Percentiles rank a stretch among this genome's conserved stretches.
These are phyloP conservation scores for Stachybotrys chartarum DNA, from an alignment of 2,329 filamentous ascomycete genomes.

Conservation along the genomic window DNA sequence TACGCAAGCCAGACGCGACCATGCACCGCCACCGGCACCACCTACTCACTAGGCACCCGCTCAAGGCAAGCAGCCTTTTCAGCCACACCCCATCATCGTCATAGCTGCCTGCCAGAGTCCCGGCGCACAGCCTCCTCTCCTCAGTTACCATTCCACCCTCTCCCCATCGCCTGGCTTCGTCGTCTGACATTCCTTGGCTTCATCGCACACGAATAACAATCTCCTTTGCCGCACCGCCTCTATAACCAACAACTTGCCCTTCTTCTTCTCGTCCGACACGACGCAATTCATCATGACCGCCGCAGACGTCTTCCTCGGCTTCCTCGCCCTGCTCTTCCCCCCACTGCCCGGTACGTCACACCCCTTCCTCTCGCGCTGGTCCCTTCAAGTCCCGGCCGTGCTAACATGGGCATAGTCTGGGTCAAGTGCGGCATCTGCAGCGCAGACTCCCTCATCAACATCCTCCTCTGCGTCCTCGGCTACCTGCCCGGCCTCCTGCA, in stretches of 20 bases:
- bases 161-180: neutral
- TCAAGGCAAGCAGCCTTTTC: no score
- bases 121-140: neutral
- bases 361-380: neutral
- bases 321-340: slow-evolving; percentile 59
- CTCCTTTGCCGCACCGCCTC: no score
- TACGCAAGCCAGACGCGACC: neutral
- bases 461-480: slow-evolving; percentile 76
- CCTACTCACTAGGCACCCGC: neutral
- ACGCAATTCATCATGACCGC: slow-evolving; percentile 41
- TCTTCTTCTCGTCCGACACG: neutral
- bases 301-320: slow-evolving; percentile 54
- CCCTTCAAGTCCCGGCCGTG: neutral
- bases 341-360: slow-evolving; percentile 52
- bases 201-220: neutral
- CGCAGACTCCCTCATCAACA: slow-evolving; percentile 89
- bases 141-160: neutral
- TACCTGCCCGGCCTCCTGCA: slow-evolving; percentile 85
- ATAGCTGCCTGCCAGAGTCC: neutral
- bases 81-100: neutral
- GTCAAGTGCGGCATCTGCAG: slow-evolving; percentile 92
- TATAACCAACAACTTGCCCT: neutral
- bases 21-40: neutral
- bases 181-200: neutral
- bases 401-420: slow-evolving; percentile 59